Base-by-base conservation (phyloP, 1,284 basidiomycete species). In the Apiotrichum veenhuisii region DNA sequence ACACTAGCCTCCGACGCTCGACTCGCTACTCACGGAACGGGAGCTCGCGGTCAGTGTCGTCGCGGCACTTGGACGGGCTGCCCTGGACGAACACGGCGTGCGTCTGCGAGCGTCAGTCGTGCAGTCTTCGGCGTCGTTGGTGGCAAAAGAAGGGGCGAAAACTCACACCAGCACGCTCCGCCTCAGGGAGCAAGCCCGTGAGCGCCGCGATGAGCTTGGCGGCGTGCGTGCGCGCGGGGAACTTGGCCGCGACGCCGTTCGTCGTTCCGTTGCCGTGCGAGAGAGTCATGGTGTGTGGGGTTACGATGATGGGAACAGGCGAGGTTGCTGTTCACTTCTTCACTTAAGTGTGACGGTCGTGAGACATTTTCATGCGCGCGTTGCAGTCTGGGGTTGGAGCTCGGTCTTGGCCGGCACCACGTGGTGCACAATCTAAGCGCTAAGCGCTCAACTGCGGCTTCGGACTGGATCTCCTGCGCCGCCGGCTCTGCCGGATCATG, bases 1-100 rank as follows among this genome's bases (percentile, higher is more conserved):
- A n/a, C n/a, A n/a, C n/a, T n/a, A n/a, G n/a, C n/a, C n/a, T n/a
- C n/a, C n/a, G n/a, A n/a, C n/a, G n/a, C n/a, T n/a, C n/a, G n/a
- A n/a, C n/a, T n/a, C n/a, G n/a, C n/a, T n/a, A 64, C 79, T 80
- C 79, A 64, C 85, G 85, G 73, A 91, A 92, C 1, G 81, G 75
- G 47, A 91, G 78, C 76, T 93, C 91, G 50, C 91, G 83, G 72
- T 96, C 92, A 4, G 91, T 94, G 71, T 95, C 91, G 72, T 93
- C 85, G 57, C 91, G 80, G 69, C 81, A 90, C 0, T 82, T 78
- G 7, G 83, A 85, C 5, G 73, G 74, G 38, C 73, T 70, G 17
- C 76, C 78, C 58, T 77, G 72, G 8, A 81, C 65, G 50, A 79
- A 68, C 34, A 80, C 52, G 7, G 65, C 68, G 53, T 77, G 76